phyloP scores from a whole-genome alignment of 192 early-diverging fungal genomes.

The Rhizophagus sp. region DNA sequence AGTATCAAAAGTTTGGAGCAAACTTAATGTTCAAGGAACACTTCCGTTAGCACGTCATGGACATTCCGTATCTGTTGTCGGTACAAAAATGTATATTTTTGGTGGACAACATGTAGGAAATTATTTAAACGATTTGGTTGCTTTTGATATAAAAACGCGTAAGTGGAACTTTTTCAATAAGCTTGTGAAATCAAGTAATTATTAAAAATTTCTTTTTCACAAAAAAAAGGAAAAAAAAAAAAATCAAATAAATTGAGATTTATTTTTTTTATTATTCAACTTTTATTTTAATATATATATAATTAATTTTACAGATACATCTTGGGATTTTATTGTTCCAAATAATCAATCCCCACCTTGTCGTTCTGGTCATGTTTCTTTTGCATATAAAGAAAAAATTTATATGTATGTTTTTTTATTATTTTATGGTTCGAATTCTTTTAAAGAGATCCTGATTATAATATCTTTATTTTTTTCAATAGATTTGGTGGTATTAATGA shows the following conservation, averaged over 20 bases:
- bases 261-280: background rate
- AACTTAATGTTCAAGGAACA: conserved; percentile 29
- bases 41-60: conserved; percentile 41
- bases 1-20: conserved; percentile 41
- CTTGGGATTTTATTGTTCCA: conserved; percentile 24
- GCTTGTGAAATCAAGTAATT: background rate
- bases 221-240: too few species aligned
- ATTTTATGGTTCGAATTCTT: too few species aligned
- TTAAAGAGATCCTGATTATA: too few species aligned
- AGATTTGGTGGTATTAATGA: conserved; percentile 54
- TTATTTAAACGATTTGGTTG: conserved; percentile 49
- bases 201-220: too few species aligned
- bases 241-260: too few species aligned
- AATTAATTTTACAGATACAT: background rate
- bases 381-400: conserved; percentile 26
- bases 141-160: conserved; percentile 46
- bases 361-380: conserved; percentile 30
- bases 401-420: conserved; percentile 12
- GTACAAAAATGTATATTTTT: conserved; percentile 52
- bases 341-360: conserved; percentile 15
- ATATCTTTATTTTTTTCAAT: background rate
- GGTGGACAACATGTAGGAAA: conserved; percentile 48
- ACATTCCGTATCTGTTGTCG: conserved; percentile 47
- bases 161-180: background rate
- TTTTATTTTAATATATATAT: background rate